Evolutionary conservation across 2,329 filamentous ascomycete species (phyloP), one percentile per base, ranked within the genome.

Genomic region (Sarocladium kiliense): DNA sequence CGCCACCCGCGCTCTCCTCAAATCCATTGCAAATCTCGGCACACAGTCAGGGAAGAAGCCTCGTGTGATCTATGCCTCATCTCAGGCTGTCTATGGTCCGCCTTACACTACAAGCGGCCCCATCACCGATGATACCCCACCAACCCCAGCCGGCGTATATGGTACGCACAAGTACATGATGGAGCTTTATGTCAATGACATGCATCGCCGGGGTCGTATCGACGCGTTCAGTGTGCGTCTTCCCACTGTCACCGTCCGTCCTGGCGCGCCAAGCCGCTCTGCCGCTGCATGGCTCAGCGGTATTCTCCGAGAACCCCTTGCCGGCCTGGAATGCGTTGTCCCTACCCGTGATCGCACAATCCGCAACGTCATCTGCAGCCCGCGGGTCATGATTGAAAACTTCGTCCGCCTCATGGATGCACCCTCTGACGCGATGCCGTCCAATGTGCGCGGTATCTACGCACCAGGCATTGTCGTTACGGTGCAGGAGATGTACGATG

Each of bases 81-180:
- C 76, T 34, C 78, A 81, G 56, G 82, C 82, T 3, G 79, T 85
- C 3, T 85, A 81, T 63, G 82, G 82, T 2, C 74, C 74, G 25
- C 73, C 75, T 1, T 68, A 78, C 1, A 51, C 47, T 2, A 34
- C 47, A 11, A 36, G 18, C 47, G 47, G 47, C 5, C 71, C 71
- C 11, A 74, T 72, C 12, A 51, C 27, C 18, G 47, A 51, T 27
- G 47, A 51, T 18, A 51, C 47, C 2, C 66, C 74, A 16, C 76
- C 81, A 1, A 80, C 77, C 21, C 82, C 82, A 0, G 75, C 82
- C 58, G 77, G 75, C 14, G 79, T 76, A 5, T 85, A 85, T 61
- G 82, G 82, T 11, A 76, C 77, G 0, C 77, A 84, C 61, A 85
- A 85, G 65, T 69, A 84, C 57, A 81, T 85, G 64, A 77, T 80